Evolutionary conservation across 768 basidiomycete genomes (phyloP).

Genomic region (Mycena olivaceomarginata): DNA sequence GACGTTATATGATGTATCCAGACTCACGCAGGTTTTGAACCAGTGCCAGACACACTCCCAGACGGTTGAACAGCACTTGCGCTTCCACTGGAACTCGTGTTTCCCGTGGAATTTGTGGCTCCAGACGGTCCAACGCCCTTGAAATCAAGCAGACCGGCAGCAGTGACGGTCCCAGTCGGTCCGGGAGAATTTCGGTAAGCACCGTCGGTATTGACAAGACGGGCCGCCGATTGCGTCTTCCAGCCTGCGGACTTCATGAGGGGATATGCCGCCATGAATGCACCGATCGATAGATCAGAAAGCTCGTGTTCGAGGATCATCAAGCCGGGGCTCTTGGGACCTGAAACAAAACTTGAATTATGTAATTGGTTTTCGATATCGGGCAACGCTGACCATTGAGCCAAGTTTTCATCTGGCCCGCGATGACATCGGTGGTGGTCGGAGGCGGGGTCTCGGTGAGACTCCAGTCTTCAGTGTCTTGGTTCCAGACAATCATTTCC

Average conservation of each 20-base stretch:
- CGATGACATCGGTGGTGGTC: not conserved
- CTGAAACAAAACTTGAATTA: not conserved
- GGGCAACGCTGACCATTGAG: not conserved
- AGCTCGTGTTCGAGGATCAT: not conserved
- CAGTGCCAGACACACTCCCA: not conserved
- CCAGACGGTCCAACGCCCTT: not conserved
- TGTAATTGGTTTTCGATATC: not conserved
- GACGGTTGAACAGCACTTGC: not conserved
- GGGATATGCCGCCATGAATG: not conserved
- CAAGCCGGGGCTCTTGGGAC: not conserved
- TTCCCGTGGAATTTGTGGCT: not conserved
- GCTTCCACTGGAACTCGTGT: not conserved
- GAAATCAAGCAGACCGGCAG: constrained; percentile 1
- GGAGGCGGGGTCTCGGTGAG: constrained; percentile 1
- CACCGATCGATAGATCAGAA: not conserved
- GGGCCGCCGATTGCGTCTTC: not conserved
- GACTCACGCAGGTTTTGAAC: not conserved
- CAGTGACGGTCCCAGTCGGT: not conserved
- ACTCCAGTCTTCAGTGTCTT: constrained; percentile 5
- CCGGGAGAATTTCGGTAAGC: constrained; percentile 1
- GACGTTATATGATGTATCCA: not conserved
- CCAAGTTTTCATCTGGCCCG: not conserved
- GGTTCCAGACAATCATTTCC: constrained; percentile 1
- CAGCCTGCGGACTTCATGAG: not conserved
- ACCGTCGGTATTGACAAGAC: not conserved